Conservation (phyloP, 2,329 filamentous ascomycete species). For the Diatrype stigma region DNA sequence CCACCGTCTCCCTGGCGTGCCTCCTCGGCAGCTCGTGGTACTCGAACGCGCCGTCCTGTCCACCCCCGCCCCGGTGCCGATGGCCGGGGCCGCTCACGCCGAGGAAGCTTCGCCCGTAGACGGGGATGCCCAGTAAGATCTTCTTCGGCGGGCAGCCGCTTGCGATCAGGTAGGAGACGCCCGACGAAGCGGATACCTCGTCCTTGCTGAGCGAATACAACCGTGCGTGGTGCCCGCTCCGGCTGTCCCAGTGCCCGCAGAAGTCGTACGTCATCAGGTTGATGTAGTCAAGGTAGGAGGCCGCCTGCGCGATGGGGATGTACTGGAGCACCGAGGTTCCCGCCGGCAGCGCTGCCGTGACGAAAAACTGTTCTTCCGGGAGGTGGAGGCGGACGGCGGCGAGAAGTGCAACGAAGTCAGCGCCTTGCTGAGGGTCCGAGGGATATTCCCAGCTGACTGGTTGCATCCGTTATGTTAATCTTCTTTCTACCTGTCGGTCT, state of each 20-base stretch:
- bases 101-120: conserved; percentile 72
- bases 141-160: conserved; percentile 66
- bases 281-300: conserved; percentile 66
- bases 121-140: conserved; percentile 71
- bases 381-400: conserved; percentile 62
- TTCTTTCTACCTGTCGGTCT: neutral
- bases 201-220: conserved; percentile 60
- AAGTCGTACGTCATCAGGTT: conserved; percentile 83
- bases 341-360: conserved; percentile 70
- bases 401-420: conserved; percentile 66
- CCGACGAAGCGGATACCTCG: conserved; percentile 62
- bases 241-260: conserved; percentile 63
- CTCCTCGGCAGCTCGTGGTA: conserved; percentile 64
- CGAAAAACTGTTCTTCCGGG: conserved; percentile 62
- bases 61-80: conserved; percentile 48
- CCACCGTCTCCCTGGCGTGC: conserved; percentile 61
- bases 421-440: conserved; percentile 59
- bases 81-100: conserved; percentile 62
- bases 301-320: conserved; percentile 61
- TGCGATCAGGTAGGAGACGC: conserved; percentile 60
- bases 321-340: conserved; percentile 61
- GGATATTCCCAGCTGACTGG: conserved; percentile 81
- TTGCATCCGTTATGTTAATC: conserved; percentile 7
- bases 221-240: conserved; percentile 71
- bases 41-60: conserved; percentile 68